Base-by-base conservation (phyloP, 495 filamentous ascomycete species). In the Pseudomonodictys pantanalensis region DNA sequence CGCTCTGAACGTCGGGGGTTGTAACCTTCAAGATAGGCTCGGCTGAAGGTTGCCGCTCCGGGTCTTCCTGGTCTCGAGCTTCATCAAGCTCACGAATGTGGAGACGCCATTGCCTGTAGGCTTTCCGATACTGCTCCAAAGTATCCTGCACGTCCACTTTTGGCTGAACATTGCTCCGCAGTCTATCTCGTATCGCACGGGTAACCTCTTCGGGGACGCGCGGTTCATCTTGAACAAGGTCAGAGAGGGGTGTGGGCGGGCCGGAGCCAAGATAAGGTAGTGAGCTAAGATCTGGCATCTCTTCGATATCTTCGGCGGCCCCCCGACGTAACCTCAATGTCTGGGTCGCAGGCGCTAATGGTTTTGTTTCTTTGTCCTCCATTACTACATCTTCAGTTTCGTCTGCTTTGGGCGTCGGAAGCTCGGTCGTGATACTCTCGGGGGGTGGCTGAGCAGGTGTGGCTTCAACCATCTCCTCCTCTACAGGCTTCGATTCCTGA, bases 71-170 rank as follows among this genome's bases (percentile, higher is more conserved):
- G 7, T 63, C 59, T 22, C 43, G 38, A 2, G 79, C 75, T 50
- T 82, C 82, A 69, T 90, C 86, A 22, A 86, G 78, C 48, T 83
- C 81, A 68, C 77, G 73, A 5, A 83, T 71, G 29, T 67, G 60
- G 6, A 77, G 42, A 45, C 76, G 72, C 81, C 75, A 86, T 29
- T 65, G 66, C 64, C 72, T 80, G 73, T 77, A 85, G 25, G 69
- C 64, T 18, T 58, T 54, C 35, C 74, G 58, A 65, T 77, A 81
- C 47, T 75, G 68, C 35, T 78, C 70, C 25, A 77, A 68, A 0
- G 75, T 72, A 5, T 62, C 64, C 58, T 72, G 26, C 58, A 72
- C 39, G 23, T 38, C 44, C 12, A 20, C 1, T 26, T 52, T 41
- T 29, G 55, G 43, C 25, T 23, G 39, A 10, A 29, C 29, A 12